Conservation (phyloP, 768 basidiomycete genomes). For the Calocybe indica region DNA sequence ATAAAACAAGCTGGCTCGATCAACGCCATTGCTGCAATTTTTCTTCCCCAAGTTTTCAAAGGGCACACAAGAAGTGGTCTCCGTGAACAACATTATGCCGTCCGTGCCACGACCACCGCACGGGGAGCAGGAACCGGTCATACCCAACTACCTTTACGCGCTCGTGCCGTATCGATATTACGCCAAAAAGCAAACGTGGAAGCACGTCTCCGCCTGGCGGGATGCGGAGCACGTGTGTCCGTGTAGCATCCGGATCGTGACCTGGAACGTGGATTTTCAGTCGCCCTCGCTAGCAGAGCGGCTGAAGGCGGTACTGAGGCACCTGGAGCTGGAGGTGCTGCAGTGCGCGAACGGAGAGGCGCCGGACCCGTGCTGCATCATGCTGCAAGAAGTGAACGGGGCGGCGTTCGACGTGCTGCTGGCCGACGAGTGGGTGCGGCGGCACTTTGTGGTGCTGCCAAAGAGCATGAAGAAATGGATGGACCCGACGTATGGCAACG, state of each 20-base stretch:
- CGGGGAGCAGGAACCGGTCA: constrained; percentile 4
- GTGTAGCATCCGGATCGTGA: constrained; percentile 46
- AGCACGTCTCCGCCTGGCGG: constrained; percentile 34
- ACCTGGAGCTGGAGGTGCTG: constrained; percentile 52
- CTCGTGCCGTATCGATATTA: constrained; percentile 36
- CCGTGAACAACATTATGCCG: no score
- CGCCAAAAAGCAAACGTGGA: constrained; percentile 34
- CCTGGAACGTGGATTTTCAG: constrained; percentile 67
- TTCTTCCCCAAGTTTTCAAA: no score
- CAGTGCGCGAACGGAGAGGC: constrained; percentile 35
- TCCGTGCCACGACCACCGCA: no score
- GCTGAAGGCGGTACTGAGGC: constrained; percentile 39
- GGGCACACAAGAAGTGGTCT: no score
- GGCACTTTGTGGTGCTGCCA: constrained; percentile 55
- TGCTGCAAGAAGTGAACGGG: constrained; percentile 63
- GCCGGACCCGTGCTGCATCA: constrained; percentile 54
- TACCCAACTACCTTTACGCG: constrained; percentile 22
- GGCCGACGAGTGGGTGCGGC: constrained; percentile 55
- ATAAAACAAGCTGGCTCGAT: no score
- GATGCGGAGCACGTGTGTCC: constrained; percentile 15
- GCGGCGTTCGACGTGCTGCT: constrained; percentile 42
- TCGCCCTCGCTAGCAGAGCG: constrained; percentile 33
- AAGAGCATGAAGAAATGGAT: constrained; percentile 52
- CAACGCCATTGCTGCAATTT: no score
- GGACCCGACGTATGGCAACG: constrained; percentile 50